These are phyloP conservation scores for Didymella segeticola DNA, from an alignment of 2,329 filamentous ascomycete species.

Conservation along the genomic window DNA sequence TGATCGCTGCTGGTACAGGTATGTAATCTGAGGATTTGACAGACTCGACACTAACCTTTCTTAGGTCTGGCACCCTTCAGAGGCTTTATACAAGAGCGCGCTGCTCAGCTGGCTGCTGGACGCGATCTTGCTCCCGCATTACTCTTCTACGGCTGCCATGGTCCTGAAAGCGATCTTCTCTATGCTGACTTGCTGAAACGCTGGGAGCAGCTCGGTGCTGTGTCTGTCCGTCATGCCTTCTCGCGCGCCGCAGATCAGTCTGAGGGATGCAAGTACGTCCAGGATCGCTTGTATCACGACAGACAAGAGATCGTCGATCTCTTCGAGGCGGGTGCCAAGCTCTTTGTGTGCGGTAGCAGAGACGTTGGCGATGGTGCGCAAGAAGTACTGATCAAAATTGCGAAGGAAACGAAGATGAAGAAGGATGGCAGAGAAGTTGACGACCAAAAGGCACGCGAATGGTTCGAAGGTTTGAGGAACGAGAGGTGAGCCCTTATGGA, in stretches of 20 bases:
- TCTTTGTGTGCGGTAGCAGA: slow-evolving; percentile 70
- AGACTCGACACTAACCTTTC: not conserved
- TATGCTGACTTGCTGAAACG: slow-evolving; percentile 64
- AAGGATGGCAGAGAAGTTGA: slow-evolving; percentile 45
- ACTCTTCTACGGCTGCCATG: slow-evolving; percentile 70
- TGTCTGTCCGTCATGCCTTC: slow-evolving; percentile 68
- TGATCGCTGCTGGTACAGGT: slow-evolving; percentile 47
- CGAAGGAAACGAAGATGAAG: slow-evolving; percentile 51
- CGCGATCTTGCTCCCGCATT: slow-evolving; percentile 64
- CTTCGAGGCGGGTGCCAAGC: slow-evolving; percentile 59
- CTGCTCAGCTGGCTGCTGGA: slow-evolving; percentile 55
- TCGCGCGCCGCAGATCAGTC: slow-evolving; percentile 54
- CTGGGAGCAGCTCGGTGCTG: slow-evolving; percentile 68
- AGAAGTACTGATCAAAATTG: slow-evolving; percentile 52
- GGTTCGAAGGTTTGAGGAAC: slow-evolving; percentile 55
- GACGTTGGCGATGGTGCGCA: slow-evolving; percentile 56
- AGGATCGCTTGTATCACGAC: slow-evolving; percentile 60
- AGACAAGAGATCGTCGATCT: slow-evolving; percentile 53
- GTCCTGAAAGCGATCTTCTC: slow-evolving; percentile 62
- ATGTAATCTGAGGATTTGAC: not conserved
- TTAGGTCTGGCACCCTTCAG: slow-evolving; percentile 54
- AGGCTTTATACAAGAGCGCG: slow-evolving; percentile 51
- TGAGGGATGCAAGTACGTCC: slow-evolving; percentile 60
- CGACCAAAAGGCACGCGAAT: slow-evolving; percentile 53
- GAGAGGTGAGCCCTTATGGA: slow-evolving; percentile 45